These are phyloP conservation scores for Vitis riparia DNA, from an alignment of 164 flowering plant species.

Conservation along the genomic window DNA sequence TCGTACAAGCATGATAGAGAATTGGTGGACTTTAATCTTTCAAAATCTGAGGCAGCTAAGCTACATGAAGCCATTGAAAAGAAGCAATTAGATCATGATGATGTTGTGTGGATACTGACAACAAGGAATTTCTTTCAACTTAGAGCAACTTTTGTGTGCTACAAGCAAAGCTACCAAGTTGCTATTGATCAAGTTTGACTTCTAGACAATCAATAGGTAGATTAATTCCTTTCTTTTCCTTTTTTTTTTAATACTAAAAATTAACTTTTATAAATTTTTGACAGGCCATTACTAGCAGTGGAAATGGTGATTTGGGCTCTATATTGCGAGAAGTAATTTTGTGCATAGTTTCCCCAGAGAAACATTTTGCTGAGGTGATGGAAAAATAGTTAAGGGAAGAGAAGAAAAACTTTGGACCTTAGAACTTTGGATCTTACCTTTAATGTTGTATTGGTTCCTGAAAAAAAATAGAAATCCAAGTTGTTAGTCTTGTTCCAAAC, in stretches of 20 bases:
- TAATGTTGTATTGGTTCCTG: too few relatives aligned
- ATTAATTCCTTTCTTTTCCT: background rate
- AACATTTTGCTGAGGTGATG: constrained; percentile 73
- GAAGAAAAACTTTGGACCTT: background rate
- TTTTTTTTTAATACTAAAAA: background rate
- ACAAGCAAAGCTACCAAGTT: constrained; percentile 44
- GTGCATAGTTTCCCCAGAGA: constrained; percentile 72
- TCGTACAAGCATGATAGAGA: constrained; percentile 68
- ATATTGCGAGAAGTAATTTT: constrained; percentile 39
- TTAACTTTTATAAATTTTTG: background rate
- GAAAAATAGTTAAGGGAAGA: too few relatives aligned
- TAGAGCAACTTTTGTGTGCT: constrained; percentile 54
- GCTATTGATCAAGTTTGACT: constrained; percentile 55
- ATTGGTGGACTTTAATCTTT: constrained; percentile 40
- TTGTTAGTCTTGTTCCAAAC: too few relatives aligned
- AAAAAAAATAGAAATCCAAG: too few relatives aligned
- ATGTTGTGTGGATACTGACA: constrained; percentile 50
- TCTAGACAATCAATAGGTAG: background rate
- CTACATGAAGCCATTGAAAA: constrained; percentile 50
- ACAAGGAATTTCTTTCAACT: constrained; percentile 72
- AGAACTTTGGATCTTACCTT: too few relatives aligned
- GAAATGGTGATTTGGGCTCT: constrained; percentile 42
- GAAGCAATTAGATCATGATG: constrained; percentile 49
- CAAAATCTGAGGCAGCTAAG: constrained; percentile 48
- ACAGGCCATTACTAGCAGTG: constrained; percentile 55